Evolutionary conservation across 2,329 filamentous ascomycete genomes (phyloP).

Genomic region (Zelopaecilomyces penicillatus): DNA sequence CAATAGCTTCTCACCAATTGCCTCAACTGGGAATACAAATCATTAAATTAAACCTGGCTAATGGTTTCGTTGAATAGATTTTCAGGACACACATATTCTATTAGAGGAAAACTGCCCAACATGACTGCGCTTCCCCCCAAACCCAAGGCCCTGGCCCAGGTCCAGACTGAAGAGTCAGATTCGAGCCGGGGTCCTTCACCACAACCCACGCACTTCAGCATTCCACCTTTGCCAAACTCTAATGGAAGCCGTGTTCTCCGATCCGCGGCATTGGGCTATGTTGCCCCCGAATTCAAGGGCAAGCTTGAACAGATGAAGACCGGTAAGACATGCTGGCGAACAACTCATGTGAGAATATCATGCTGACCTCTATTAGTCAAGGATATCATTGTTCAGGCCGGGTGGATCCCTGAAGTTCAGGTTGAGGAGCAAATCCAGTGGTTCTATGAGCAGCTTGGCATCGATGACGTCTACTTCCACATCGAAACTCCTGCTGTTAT

Average conservation of each 20-base stretch:
- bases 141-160: constrained; percentile 33
- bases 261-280: constrained; percentile 86
- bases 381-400: constrained; percentile 66
- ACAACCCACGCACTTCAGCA: constrained; percentile 75
- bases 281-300: constrained; percentile 87
- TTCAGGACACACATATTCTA: constrained; percentile 35
- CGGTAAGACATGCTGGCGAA: constrained; percentile 38
- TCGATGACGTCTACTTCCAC: constrained; percentile 97
- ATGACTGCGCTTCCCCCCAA: constrained; percentile 23
- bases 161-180: constrained; percentile 32
- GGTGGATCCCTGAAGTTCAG: constrained; percentile 78
- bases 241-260: constrained; percentile 68
- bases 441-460: constrained; percentile 97
- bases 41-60: no score
- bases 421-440: constrained; percentile 81
- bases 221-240: constrained; percentile 48
- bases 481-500: constrained; percentile 81
- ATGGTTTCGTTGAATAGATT: constrained; percentile 28
- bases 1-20: no score
- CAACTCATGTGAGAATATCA: background rate
- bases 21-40: no score
- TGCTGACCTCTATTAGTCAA: constrained; percentile 50
- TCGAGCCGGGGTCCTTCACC: constrained; percentile 66
- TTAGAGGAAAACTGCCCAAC: constrained; percentile 18
- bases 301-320: constrained; percentile 85